phyloP scores from a whole-genome alignment of 345 rosid species.

The Toxicodendron radicans region DNA sequence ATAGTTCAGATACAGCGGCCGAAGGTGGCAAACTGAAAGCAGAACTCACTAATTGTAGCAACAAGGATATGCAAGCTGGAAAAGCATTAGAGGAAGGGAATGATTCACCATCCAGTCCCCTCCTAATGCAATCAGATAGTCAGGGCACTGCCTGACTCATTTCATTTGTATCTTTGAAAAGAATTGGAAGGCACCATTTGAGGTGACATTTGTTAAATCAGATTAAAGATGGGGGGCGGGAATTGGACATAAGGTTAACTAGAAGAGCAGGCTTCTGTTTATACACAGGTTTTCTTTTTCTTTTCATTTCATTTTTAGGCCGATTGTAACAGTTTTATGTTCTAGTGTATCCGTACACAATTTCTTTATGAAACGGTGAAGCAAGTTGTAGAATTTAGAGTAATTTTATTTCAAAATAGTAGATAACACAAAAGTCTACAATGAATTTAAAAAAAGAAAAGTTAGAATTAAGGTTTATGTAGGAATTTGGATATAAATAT shows the following conservation, averaged over 20 bases:
- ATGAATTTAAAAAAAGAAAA: too few species aligned
- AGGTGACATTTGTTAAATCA: not conserved
- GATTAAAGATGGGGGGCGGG: not conserved
- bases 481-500: not conserved
- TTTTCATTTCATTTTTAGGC: not conserved
- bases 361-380: not conserved
- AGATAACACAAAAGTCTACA: not conserved
- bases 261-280: not conserved
- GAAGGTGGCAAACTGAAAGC: not conserved
- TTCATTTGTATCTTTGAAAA: not conserved
- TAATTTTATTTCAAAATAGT: too few species aligned
- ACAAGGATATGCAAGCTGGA: not conserved
- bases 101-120: constrained; percentile 14
- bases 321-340: not conserved
- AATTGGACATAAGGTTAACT: not conserved
- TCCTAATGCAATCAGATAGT: not conserved
- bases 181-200: not conserved
- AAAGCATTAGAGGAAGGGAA: not conserved
- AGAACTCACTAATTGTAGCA: not conserved
- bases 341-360: not conserved
- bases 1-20: not conserved
- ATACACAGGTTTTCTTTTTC: not conserved
- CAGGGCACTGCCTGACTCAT: not conserved
- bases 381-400: not conserved
- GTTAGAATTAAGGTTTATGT: too few species aligned